Evolutionary conservation across 2,329 filamentous ascomycete species (phyloP).

Genomic region (Aspergillus arachidicola): DNA sequence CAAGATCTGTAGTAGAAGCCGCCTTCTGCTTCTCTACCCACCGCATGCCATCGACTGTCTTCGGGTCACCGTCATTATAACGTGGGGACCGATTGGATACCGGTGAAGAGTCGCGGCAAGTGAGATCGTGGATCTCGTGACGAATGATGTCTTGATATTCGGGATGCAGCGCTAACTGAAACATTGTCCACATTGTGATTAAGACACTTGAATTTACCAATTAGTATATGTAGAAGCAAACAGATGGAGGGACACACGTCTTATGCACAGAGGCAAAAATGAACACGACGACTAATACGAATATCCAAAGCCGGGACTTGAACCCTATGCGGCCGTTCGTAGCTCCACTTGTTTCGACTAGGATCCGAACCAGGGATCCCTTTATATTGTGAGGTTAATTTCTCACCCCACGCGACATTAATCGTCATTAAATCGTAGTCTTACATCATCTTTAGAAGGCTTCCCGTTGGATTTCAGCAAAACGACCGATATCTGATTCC

Average conservation of each 20-base stretch:
- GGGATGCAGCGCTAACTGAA: neutral
- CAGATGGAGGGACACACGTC: neutral
- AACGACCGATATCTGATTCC: neutral
- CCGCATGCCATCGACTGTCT: no score
- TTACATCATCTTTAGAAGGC: neutral
- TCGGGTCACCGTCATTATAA: no score
- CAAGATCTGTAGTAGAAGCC: no score
- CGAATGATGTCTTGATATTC: no score
- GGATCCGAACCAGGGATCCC: neutral
- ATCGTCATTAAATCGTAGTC: no score
- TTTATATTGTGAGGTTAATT: neutral
- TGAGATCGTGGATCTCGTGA: no score
- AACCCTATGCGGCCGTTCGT: neutral
- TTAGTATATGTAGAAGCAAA: neutral
- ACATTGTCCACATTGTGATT: neutral
- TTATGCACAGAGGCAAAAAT: neutral
- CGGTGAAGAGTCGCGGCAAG: no score
- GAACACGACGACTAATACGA: neutral
- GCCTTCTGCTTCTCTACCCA: no score
- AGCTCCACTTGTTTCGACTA: neutral
- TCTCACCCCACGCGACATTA: no score
- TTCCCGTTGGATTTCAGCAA: neutral
- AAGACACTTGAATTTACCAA: neutral
- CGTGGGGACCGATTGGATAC: no score
- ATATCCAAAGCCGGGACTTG: neutral